Base-by-base conservation (phyloP, 768 basidiomycete genomes). In the Mycena venus region DNA sequence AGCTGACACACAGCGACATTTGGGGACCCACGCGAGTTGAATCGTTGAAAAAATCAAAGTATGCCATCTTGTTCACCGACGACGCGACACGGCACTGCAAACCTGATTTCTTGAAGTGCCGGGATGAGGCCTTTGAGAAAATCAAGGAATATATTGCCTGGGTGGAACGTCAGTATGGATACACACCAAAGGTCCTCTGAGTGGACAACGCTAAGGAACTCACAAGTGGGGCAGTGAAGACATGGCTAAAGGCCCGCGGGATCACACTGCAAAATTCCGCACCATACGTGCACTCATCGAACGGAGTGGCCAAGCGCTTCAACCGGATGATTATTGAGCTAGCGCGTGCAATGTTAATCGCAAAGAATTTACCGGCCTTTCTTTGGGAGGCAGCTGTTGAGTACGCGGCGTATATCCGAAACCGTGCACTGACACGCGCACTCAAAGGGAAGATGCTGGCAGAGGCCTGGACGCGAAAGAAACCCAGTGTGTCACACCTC, bases 301-400 rank as follows among this genome's bases (percentile, higher is more conserved):
- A n/a, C n/a, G n/a, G n/a, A n/a, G n/a, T 87, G 0, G 86, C 86
- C 0, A 85, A 89, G 40, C 51, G 80, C 0, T 80, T 80, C 21
- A 87, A 87, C 62, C 34, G 77, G 4, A 86, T 82, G 0, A 40
- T 84, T 0, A 31, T 84, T 0, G 80, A 86, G 55, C 47, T 85
- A 2, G 79, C 73, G 1, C 27, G 75, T 0, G 77, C 83, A 0
- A 87, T 87, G 84, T 4, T 87, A 2, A 77, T 83, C 40, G 80
- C 68, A 9, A 23, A 71, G 6, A 75, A 77, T 11, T 32, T 84
- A 1, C 0, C 56, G 32, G 60, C 67, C 7, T 75, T 51, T 11
- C 72, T 79, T 32, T 82, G 83, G 80, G 71, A 76, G 3, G 72
- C 78, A 36, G 81, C 79, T 0, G 42, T 79, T 15, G 23, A 27